Percentiles rank a stretch among this genome's conserved stretches.
phyloP scores from a whole-genome alignment of 768 basidiomycete species.

The Termitomyces sp. region DNA sequence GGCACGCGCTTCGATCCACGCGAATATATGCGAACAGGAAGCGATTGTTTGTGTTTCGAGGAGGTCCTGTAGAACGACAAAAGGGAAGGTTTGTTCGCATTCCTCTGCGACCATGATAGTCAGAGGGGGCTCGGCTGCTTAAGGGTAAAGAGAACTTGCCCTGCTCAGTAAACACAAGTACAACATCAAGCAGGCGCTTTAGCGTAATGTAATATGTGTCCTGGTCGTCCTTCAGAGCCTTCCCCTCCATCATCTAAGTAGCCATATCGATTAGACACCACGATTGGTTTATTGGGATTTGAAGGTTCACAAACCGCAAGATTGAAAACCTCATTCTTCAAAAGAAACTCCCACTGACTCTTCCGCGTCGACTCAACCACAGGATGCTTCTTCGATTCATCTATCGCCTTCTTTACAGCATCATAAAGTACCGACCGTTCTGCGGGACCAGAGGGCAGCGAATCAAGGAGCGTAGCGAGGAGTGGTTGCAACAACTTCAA shows the following conservation, averaged over 20 bases:
- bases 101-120: conserved; percentile 44
- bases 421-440: conserved; percentile 43
- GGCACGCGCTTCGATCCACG: conserved; percentile 79
- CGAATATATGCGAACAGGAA: conserved; percentile 84
- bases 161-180: conserved; percentile 73
- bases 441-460: conserved; percentile 49
- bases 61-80: conserved; percentile 73
- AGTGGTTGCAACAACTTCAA: conserved; percentile 41
- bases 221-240: conserved; percentile 46
- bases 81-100: conserved; percentile 73
- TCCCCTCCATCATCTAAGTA: conserved; percentile 61
- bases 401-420: conserved; percentile 44
- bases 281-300: not conserved
- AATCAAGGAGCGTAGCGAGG: conserved; percentile 46
- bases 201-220: conserved; percentile 60
- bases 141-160: conserved; percentile 37
- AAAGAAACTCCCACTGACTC: conserved; percentile 71
- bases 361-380: conserved; percentile 55
- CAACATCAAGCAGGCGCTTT: conserved; percentile 63
- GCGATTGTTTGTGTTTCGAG: conserved; percentile 82
- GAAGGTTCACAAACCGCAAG: conserved; percentile 54
- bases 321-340: conserved; percentile 67
- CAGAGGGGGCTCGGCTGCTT: not conserved
- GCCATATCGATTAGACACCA: not conserved
- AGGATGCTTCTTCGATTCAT: conserved; percentile 34